phyloP scores from a whole-genome alignment of 1,139 yeast genomes.

The Schizosaccharomyces versatilis region DNA sequence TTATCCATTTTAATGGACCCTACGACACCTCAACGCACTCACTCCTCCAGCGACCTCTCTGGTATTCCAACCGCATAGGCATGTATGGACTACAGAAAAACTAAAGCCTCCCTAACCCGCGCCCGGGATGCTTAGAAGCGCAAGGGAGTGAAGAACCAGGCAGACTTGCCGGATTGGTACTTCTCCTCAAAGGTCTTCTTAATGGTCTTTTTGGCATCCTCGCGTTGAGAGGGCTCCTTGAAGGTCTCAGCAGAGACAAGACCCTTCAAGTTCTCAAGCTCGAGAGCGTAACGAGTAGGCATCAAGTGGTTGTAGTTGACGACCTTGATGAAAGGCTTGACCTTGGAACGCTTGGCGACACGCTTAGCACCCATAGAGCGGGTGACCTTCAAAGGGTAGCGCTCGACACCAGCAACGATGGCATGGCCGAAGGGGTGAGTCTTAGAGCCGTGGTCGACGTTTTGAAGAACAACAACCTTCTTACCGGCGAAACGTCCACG shows the following conservation, averaged over 20 bases:
- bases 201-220: conserved; percentile 96
- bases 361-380: conserved; percentile 90
- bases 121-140: conserved; percentile 6
- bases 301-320: conserved; percentile 99
- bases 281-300: conserved; percentile 99
- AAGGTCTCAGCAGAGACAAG: conserved; percentile 84
- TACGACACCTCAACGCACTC: too few relatives aligned
- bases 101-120: not conserved
- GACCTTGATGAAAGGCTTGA: conserved; percentile 97
- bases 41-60: too few relatives aligned
- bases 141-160: conserved; percentile 10
- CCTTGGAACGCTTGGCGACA: conserved; percentile 90
- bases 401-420: conserved; percentile 97
- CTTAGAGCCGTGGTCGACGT: conserved; percentile 98
- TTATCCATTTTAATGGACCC: too few relatives aligned
- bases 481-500: conserved; percentile 99
- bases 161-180: conserved; percentile 24
- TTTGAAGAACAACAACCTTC: conserved; percentile 97
- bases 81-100: too few relatives aligned
- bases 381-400: conserved; percentile 94
- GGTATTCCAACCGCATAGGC: too few relatives aligned
- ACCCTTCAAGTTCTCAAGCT: conserved; percentile 84
- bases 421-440: conserved; percentile 98
- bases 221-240: conserved; percentile 95
- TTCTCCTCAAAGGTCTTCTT: conserved; percentile 98